Conservation (phyloP, 495 filamentous ascomycete genomes). For the Viridothelium virens region DNA sequence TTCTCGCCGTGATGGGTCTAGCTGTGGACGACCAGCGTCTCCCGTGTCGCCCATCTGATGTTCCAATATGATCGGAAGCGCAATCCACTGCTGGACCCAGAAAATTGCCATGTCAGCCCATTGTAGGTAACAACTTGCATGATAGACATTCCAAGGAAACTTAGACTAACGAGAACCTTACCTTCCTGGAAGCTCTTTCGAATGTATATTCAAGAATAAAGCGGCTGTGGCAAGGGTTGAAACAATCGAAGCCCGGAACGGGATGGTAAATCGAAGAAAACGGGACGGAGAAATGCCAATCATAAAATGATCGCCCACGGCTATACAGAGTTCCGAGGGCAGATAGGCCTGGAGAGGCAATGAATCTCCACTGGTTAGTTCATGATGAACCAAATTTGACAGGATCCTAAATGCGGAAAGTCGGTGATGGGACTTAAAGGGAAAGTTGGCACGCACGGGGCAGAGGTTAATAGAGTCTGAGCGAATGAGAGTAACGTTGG, state of each 20-base stretch:
- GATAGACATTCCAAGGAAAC: background rate
- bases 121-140: slow-evolving; percentile 5
- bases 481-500: background rate
- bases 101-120: slow-evolving; percentile 38
- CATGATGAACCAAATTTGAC: slow-evolving; percentile 3
- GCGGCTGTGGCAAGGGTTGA: slow-evolving; percentile 2
- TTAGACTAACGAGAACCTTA: background rate
- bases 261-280: background rate
- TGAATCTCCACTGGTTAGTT: background rate
- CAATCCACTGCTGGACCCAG: slow-evolving; percentile 42
- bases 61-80: slow-evolving; percentile 38
- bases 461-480: slow-evolving; percentile 6
- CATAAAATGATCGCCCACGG: background rate
- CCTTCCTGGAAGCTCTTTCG: background rate
- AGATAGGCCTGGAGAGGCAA: background rate
- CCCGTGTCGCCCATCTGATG: slow-evolving; percentile 36
- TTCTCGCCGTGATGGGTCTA: slow-evolving; percentile 7
- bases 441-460: background rate
- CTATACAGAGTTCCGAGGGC: background rate
- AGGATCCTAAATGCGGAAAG: background rate
- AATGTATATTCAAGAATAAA: slow-evolving; percentile 9
- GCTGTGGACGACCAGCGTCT: slow-evolving; percentile 1
- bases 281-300: slow-evolving; percentile 4
- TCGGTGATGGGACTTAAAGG: background rate
- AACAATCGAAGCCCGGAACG: background rate